Evolutionary conservation across 208 protist genomes (phyloP).

Genomic region (Tritrichomonas foetus): DNA sequence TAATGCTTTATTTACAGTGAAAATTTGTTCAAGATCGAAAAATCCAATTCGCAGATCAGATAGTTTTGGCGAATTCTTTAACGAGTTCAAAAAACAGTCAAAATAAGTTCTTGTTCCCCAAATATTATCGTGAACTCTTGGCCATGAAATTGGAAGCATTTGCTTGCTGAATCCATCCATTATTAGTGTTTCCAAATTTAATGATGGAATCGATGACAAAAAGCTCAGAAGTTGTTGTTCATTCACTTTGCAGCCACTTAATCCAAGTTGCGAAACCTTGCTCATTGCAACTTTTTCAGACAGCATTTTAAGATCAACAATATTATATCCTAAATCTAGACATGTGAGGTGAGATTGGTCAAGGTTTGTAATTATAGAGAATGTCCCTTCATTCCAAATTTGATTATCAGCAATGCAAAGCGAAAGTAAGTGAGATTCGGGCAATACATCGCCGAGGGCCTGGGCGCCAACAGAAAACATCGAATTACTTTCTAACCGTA

Average conservation of each 20-base stretch:
- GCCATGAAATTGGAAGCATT: background rate
- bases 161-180: conserved; percentile 7
- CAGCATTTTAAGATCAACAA: background rate
- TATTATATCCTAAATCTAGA: conserved; percentile 23
- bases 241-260: conserved; percentile 17
- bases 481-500: background rate
- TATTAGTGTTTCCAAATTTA: background rate
- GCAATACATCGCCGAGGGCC: background rate
- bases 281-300: background rate
- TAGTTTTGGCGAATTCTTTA: background rate
- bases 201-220: background rate
- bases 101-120: background rate
- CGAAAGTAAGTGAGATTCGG: background rate
- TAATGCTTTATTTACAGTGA: background rate
- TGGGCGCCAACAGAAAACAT: background rate
- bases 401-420: background rate
- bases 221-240: background rate
- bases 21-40: background rate
- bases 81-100: background rate
- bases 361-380: background rate
- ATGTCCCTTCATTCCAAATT: background rate
- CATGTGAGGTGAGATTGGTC: background rate
- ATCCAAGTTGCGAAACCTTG: background rate
- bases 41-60: background rate
- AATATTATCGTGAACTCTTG: background rate